Conservation (phyloP, 2,329 filamentous ascomycete genomes). For the Stylonectria norvegica region DNA sequence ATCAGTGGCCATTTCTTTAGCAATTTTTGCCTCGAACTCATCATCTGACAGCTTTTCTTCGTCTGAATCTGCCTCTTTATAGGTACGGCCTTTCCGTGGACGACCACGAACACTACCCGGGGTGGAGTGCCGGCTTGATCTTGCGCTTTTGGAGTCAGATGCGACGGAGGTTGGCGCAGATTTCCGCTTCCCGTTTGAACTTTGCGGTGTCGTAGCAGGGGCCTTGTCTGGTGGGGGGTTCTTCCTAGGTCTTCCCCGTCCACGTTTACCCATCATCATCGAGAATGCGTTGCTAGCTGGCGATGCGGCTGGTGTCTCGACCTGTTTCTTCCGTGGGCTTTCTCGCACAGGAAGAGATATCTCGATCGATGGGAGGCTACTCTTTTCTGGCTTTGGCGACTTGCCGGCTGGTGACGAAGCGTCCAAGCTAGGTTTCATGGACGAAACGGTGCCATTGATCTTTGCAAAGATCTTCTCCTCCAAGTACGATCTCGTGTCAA, state of each 20-base stretch:
- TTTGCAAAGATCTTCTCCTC: conserved; percentile 73
- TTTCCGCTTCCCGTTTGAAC: conserved; percentile 32
- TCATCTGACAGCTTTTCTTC: conserved; percentile 71
- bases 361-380: conserved; percentile 12
- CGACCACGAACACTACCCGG: conserved; percentile 57
- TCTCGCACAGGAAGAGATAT: conserved; percentile 35
- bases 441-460: conserved; percentile 39
- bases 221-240: conserved; percentile 21
- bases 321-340: conserved; percentile 33
- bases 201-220: conserved; percentile 16
- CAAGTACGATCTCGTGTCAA: conserved; percentile 69
- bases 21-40: conserved; percentile 77
- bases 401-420: conserved; percentile 41
- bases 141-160: conserved; percentile 62
- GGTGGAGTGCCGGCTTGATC: conserved; percentile 72
- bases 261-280: conserved; percentile 50
- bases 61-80: conserved; percentile 55
- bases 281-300: conserved; percentile 46
- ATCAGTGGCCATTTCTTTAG: conserved; percentile 53
- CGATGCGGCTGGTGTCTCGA: conserved; percentile 18
- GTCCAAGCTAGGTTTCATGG: conserved; percentile 31
- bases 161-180: conserved; percentile 28
- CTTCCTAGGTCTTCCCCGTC: conserved; percentile 22
- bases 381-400: conserved; percentile 5
- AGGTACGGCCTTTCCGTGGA: conserved; percentile 45